phyloP scores from a whole-genome alignment of 495 filamentous ascomycete genomes.

The Hamigera avellanea region DNA sequence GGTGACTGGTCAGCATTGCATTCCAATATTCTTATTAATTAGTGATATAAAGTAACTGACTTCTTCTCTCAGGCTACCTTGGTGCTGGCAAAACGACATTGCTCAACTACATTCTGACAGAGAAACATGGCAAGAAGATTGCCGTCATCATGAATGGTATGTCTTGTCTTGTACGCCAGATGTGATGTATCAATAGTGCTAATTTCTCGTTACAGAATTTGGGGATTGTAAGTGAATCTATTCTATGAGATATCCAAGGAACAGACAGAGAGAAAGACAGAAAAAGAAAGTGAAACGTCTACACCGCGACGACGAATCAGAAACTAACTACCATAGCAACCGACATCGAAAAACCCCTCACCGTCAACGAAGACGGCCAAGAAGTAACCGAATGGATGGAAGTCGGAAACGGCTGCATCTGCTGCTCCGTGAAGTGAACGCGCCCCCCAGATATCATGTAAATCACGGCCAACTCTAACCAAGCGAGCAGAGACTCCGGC shows the following conservation, averaged over 20 bases:
- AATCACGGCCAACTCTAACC: conserved; percentile 1
- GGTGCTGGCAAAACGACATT: conserved; percentile 94
- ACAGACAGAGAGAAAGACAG: not conserved
- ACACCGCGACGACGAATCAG: conserved; percentile 1
- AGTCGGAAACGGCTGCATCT: conserved; percentile 93
- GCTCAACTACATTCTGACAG: conserved; percentile 88
- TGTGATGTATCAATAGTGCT: conserved; percentile 1
- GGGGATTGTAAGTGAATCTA: conserved; percentile 62
- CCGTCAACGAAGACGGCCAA: conserved; percentile 72
- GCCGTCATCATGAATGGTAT: conserved; percentile 92
- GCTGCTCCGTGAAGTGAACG: conserved; percentile 89
- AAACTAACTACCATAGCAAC: conserved; percentile 40
- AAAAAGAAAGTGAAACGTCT: not conserved
- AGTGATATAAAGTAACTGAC: conserved; percentile 17
- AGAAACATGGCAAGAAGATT: conserved; percentile 91
- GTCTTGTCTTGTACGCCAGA: conserved; percentile 9
- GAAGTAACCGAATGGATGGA: conserved; percentile 92
- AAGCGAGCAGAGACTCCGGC: conserved; percentile 60
- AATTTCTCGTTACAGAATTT: conserved; percentile 57
- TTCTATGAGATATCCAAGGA: not conserved
- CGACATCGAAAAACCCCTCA: conserved; percentile 91
- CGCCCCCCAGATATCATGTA: not conserved
- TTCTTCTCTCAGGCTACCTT: conserved; percentile 50
- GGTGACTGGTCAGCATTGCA: conserved; percentile 53
- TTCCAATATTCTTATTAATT: conserved; percentile 2